Evolutionary conservation across 495 filamentous ascomycete species (phyloP), one percentile per base, ranked within the genome.

Genomic region (Barbatosphaeria neglecta): DNA sequence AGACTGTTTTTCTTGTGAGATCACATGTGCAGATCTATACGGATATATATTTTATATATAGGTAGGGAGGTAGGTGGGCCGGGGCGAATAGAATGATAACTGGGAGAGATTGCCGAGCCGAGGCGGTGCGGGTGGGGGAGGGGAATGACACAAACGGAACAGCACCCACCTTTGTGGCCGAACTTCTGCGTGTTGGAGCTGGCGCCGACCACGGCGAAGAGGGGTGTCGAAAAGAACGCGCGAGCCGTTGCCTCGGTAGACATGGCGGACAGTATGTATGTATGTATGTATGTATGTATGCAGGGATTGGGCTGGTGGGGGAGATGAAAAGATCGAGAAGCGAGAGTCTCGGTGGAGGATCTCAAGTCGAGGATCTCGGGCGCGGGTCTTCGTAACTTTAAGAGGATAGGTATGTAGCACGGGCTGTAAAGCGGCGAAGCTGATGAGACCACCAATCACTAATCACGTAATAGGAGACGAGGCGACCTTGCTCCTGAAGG

Each of bases 181-280:
- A 83, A 96, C 61, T 95, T 95, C 49, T 69, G 64, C 41, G 85
- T 65, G 62, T 92, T 86, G 38, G 81, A 83, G 66, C 82, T 87
- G 5, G 92, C 92, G 49, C 90, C 90, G 28, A 90, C 88, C 37
- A 98, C 90, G 43, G 90, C 90, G 60, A 87, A 98, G 51, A 75
- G 72, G 27, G 84, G 76, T 16, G 85, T 84, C 22, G 75, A 73
- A 73, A 98, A 94, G 75, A 98, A 96, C 8, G 73, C 70, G 46
- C 77, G 77, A 38, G 89, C 81, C 23, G 78, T 71, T 41, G 74
- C 64, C 53, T 84, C 75, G 54, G 76, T 72, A 43, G 70, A 54
- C 57, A 72, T 69, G 47, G 59, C 64, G 31, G 16, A 35, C 15
- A 31, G 31, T 11, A 15, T 22, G 31, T 50, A 46, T 20, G 9